These are phyloP conservation scores for Benincasa hispida DNA, from an alignment of 306 rosid genomes.

Conservation along the genomic window DNA sequence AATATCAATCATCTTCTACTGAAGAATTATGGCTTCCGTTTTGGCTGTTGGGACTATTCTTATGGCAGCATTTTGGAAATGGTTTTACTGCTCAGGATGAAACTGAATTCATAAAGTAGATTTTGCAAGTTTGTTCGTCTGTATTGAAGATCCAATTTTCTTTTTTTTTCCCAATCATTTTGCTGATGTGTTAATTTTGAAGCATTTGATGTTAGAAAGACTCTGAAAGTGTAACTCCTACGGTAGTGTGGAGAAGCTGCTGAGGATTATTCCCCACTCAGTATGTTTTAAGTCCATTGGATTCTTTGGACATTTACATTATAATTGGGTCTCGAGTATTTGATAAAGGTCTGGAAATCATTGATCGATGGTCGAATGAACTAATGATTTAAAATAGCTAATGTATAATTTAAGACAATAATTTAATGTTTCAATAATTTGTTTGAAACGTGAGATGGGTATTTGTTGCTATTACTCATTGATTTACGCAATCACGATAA, in stretches of 20 bases:
- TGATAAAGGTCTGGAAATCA: neutral
- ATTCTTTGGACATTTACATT: neutral
- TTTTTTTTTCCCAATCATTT: neutral
- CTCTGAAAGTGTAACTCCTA: neutral
- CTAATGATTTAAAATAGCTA: neutral
- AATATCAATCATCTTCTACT: slow-evolving; percentile 40
- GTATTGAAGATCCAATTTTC: slow-evolving; percentile 18
- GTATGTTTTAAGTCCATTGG: neutral
- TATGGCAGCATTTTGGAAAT: slow-evolving; percentile 16
- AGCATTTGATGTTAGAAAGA: slow-evolving; percentile 4
- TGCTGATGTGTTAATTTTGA: slow-evolving; percentile 6
- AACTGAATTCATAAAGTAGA: slow-evolving; percentile 23
- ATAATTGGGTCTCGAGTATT: neutral
- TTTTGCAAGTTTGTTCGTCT: slow-evolving; percentile 20
- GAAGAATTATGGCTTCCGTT: slow-evolving; percentile 26
- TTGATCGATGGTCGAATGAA: neutral
- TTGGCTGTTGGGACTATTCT: slow-evolving; percentile 14
- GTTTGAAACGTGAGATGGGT: neutral
- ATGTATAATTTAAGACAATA: neutral
- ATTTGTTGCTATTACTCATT: neutral
- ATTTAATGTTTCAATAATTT: no score
- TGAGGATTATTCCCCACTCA: neutral
- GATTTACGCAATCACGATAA: neutral
- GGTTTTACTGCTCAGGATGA: slow-evolving; percentile 19
- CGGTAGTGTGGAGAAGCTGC: neutral